Conservation (phyloP, 805 yeast genomes). For the Zygosaccharomyces lentus region DNA sequence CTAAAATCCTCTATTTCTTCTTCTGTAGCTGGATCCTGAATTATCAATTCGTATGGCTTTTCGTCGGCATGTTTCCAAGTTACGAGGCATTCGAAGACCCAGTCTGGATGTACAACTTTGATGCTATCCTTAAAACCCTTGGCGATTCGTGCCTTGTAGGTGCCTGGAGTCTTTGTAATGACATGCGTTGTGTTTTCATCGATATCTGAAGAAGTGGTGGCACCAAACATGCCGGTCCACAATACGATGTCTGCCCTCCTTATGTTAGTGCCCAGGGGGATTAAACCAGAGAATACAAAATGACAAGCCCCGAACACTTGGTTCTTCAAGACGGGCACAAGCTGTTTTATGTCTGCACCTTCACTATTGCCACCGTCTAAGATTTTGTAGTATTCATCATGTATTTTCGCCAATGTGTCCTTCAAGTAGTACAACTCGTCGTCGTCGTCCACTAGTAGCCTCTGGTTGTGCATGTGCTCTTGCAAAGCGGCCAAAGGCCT, state of each 20-base stretch:
- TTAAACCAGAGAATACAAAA: conserved; percentile 80
- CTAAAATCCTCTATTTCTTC: conserved; percentile 37
- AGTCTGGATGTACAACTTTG: conserved; percentile 82
- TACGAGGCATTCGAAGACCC: conserved; percentile 85
- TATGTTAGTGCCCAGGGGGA: conserved; percentile 74
- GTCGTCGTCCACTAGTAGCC: conserved; percentile 71
- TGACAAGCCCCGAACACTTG: conserved; percentile 63
- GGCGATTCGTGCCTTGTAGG: conserved; percentile 82
- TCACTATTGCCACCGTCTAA: conserved; percentile 46
- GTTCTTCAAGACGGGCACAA: conserved; percentile 71
- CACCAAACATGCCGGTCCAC: conserved; percentile 93
- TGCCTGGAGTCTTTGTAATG: conserved; percentile 73
- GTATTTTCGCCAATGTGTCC: conserved; percentile 59
- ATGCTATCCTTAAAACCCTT: conserved; percentile 55
- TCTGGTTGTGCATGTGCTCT: conserved; percentile 53
- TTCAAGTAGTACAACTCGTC: conserved; percentile 64
- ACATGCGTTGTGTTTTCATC: conserved; percentile 79
- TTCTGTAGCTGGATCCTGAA: conserved; percentile 44
- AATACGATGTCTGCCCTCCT: conserved; percentile 80
- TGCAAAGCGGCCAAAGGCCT: conserved; percentile 83
- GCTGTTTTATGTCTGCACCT: conserved; percentile 61
- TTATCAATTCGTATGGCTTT: conserved; percentile 49
- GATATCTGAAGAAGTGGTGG: conserved; percentile 68
- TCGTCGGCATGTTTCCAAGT: conserved; percentile 72
- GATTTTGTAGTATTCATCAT: conserved; percentile 57